A percentile compares a stretch with the other conserved stretches of the same genome.
Evolutionary conservation across 306 rosid genomes (phyloP).

Genomic region (Mucuna pruriens): DNA sequence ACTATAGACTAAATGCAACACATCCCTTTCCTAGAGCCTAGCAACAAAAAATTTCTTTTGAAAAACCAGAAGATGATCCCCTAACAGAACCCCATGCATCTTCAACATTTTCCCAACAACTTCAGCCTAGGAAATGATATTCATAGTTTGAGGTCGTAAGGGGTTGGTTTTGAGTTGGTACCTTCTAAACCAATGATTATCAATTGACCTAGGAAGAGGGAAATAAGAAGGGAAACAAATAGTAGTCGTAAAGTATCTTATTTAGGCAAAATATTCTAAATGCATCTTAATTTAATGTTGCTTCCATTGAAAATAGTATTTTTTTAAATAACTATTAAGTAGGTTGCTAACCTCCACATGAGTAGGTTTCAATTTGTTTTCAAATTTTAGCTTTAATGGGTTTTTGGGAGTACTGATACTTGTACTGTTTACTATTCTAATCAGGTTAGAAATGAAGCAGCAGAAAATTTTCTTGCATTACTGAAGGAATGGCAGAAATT

Average conservation of each 20-base stretch:
- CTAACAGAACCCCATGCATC: too few relatives aligned
- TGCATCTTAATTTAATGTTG: not conserved
- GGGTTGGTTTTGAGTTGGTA: too few relatives aligned
- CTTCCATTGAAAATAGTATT: not conserved
- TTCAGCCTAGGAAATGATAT: too few relatives aligned
- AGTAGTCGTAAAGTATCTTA: not conserved
- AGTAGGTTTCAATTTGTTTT: not conserved
- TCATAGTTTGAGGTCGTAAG: too few relatives aligned
- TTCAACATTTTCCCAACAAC: too few relatives aligned
- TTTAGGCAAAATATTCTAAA: not conserved
- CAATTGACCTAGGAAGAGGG: not conserved
- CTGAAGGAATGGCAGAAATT: slow-evolving; percentile 71
- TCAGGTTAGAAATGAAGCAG: slow-evolving; percentile 84
- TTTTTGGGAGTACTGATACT: not conserved
- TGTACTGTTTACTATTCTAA: not conserved
- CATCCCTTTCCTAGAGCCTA: too few relatives aligned
- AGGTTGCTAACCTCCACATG: not conserved
- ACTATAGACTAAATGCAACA: too few relatives aligned
- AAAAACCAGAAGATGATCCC: too few relatives aligned
- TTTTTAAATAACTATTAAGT: not conserved
- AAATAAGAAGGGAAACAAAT: not conserved
- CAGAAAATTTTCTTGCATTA: slow-evolving; percentile 67
- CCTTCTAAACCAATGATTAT: not conserved
- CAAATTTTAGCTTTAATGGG: not conserved
- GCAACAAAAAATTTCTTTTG: too few relatives aligned